Conservation (phyloP, 768 basidiomycete species). For the Coprinellus micaceus region DNA sequence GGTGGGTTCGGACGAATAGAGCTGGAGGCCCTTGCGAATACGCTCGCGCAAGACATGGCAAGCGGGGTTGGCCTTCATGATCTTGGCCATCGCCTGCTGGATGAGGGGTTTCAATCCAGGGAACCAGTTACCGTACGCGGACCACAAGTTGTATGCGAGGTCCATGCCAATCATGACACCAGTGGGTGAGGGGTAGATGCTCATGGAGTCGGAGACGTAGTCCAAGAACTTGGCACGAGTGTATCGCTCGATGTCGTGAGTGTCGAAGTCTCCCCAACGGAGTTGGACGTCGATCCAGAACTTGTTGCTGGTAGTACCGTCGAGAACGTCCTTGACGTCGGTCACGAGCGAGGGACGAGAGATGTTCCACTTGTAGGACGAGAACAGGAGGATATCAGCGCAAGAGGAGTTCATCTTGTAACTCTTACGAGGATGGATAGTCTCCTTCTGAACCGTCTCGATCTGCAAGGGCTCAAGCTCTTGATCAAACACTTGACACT, state of each 20-base stretch:
- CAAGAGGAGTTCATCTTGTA: conserved; percentile 99
- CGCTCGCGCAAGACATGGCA: conserved; percentile 97
- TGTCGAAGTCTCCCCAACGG: conserved; percentile 98
- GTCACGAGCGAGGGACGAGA: conserved; percentile 92
- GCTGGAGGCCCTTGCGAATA: conserved; percentile 95
- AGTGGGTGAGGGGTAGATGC: conserved; percentile 98
- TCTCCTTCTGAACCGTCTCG: conserved; percentile 99
- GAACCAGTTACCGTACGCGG: conserved; percentile 99
- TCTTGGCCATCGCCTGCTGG: conserved; percentile 98
- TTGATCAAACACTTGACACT: conserved; percentile 99
- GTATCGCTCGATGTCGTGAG: conserved; percentile 98
- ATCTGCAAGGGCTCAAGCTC: conserved; percentile 97
- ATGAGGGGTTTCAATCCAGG: conserved; percentile 97
- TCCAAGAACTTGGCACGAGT: conserved; percentile 99
- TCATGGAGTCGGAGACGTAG: conserved; percentile 96
- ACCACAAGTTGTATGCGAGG: conserved; percentile 96
- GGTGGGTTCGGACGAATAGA: conserved; percentile 98
- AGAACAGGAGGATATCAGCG: conserved; percentile 96
- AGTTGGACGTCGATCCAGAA: conserved; percentile 98
- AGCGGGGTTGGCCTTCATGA: conserved; percentile 99
- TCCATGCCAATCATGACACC: conserved; percentile 99
- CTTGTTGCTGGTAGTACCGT: conserved; percentile 98
- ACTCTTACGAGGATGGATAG: conserved; percentile 98
- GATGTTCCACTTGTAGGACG: conserved; percentile 98
- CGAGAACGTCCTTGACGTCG: conserved; percentile 92